Percentiles rank a stretch among this genome's conserved stretches.
These are phyloP conservation scores for Dichotomocladium elegans DNA, from an alignment of 371 early-diverging fungal species.

Conservation along the genomic window DNA sequence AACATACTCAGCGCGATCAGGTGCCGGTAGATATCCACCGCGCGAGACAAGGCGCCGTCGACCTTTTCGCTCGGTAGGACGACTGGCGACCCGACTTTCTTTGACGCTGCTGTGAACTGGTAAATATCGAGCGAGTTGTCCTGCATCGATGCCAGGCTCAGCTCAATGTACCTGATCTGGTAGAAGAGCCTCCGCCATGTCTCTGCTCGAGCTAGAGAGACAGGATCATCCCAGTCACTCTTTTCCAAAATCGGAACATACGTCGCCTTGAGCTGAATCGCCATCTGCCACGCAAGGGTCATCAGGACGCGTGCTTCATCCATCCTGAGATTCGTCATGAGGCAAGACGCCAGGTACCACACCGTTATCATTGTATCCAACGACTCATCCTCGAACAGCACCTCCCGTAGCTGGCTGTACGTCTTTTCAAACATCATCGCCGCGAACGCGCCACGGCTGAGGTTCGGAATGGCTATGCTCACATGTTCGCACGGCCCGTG, in stretches of 20 bases:
- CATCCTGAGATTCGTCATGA: conserved; percentile 16
- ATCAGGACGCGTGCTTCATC: conserved; percentile 27
- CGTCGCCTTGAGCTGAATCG: conserved; percentile 17
- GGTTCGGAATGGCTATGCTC: neutral
- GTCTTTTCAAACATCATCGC: conserved; percentile 21
- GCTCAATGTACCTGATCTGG: conserved; percentile 20
- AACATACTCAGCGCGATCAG: conserved; percentile 17
- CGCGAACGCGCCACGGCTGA: conserved; percentile 16
- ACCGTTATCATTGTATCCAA: conserved; percentile 20
- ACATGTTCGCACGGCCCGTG: conserved; percentile 1
- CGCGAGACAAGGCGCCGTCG: neutral
- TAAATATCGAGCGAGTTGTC: conserved; percentile 21
- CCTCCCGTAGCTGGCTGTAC: conserved; percentile 17
- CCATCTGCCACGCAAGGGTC: conserved; percentile 35
- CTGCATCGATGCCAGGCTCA: conserved; percentile 18
- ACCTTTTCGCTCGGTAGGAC: conserved; percentile 13
- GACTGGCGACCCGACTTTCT: conserved; percentile 25
- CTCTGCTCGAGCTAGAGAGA: conserved; percentile 19
- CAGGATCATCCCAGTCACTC: neutral
- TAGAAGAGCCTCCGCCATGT: conserved; percentile 37
- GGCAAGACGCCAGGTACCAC: conserved; percentile 15
- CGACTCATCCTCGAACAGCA: conserved; percentile 16
- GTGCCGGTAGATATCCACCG: conserved; percentile 12
- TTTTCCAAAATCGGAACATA: conserved; percentile 11
- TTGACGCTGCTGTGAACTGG: conserved; percentile 13